Conservation (phyloP, 257 asterid genomes). For the Fraxinus americana region DNA sequence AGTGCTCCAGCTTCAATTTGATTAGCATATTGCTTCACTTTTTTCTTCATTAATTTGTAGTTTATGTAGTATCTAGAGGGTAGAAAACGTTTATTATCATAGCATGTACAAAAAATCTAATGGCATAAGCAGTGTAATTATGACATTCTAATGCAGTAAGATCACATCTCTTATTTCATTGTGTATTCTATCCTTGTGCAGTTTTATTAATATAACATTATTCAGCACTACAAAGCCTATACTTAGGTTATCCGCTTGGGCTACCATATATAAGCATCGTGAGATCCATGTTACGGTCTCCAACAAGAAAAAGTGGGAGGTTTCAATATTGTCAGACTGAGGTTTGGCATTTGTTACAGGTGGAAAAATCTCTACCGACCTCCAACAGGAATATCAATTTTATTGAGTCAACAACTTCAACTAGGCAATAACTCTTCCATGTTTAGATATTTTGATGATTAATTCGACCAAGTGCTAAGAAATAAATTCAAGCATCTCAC, state of each 20-base stretch:
- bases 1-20: conserved; percentile 46
- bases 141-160: conserved; percentile 3
- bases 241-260: not conserved
- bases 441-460: conserved; percentile 6
- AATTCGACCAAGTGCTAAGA: conserved; percentile 4
- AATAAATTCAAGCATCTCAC: conserved; percentile 4
- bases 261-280: conserved; percentile 4
- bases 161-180: not conserved
- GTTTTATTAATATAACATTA: not conserved
- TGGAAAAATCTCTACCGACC: not conserved
- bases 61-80: conserved; percentile 54
- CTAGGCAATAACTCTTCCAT: conserved; percentile 17
- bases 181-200: no score
- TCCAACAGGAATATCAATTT: conserved; percentile 11
- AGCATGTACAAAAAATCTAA: conserved; percentile 3
- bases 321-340: no score
- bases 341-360: no score
- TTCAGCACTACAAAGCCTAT: conserved; percentile 6
- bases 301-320: not conserved
- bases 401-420: conserved; percentile 11
- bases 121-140: not conserved
- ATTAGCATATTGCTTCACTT: conserved; percentile 44
- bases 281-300: not conserved
- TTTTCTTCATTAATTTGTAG: conserved; percentile 60
- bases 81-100: not conserved